These are phyloP conservation scores for Citrus reticulata DNA, from an alignment of 345 rosid genomes.

Conservation along the genomic window DNA sequence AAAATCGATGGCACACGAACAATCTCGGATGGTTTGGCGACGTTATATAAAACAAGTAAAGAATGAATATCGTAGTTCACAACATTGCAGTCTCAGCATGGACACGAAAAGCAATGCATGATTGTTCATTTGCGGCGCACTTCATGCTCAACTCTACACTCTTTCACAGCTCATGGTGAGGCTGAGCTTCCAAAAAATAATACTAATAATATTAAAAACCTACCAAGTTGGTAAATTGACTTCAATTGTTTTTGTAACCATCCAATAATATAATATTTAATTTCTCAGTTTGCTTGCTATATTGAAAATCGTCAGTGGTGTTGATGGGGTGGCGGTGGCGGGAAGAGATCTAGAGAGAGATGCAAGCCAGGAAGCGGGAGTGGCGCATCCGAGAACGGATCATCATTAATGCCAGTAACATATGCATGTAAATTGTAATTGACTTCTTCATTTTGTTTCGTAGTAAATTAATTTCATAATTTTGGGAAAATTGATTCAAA, in stretches of 20 bases:
- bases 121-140: conserved; percentile 48
- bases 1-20: background rate
- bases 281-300: background rate
- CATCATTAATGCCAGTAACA: conserved; percentile 10
- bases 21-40: background rate
- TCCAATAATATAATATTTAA: background rate
- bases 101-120: conserved; percentile 22
- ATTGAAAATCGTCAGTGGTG: conserved; percentile 8
- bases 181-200: background rate
- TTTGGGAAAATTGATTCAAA: background rate
- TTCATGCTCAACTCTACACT: conserved; percentile 30
- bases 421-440: background rate
- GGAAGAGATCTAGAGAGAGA: background rate
- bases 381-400: conserved; percentile 34
- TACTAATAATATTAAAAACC: background rate
- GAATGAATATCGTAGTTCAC: background rate
- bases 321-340: conserved; percentile 15
- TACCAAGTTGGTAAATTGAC: conserved; percentile 20
- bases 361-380: conserved; percentile 17
- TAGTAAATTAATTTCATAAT: background rate
- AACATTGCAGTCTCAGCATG: conserved; percentile 8
- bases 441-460: background rate
- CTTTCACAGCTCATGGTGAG: conserved; percentile 10
- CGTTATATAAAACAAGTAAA: background rate
- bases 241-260: background rate